A percentile compares a stretch with the other conserved stretches of the same genome.
phyloP scores from a whole-genome alignment of 2,329 filamentous ascomycete species.

The Phaeosphaeriaceae sp. region DNA sequence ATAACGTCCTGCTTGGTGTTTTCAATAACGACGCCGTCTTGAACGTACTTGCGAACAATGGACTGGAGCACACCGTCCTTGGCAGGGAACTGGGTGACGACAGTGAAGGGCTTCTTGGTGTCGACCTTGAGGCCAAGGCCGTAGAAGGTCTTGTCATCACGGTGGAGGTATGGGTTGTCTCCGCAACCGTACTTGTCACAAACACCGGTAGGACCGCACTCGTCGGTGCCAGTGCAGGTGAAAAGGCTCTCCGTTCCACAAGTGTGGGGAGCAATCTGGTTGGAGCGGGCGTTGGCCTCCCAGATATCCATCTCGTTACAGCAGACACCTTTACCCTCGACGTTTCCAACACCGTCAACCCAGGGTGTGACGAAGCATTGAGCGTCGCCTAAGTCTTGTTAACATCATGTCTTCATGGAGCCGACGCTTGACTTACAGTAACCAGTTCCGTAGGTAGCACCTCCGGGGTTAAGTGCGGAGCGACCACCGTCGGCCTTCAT shows the following conservation, averaged over 20 bases:
- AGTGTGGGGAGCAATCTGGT: slow-evolving; percentile 58
- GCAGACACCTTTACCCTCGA: slow-evolving; percentile 57
- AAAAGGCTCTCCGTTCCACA: slow-evolving; percentile 57
- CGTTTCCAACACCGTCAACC: slow-evolving; percentile 50
- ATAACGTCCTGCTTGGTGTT: slow-evolving; percentile 57
- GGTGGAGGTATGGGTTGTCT: slow-evolving; percentile 42
- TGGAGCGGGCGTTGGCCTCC: slow-evolving; percentile 61
- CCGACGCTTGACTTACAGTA: slow-evolving; percentile 50
- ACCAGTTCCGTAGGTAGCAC: slow-evolving; percentile 68
- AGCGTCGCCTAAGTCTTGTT: slow-evolving; percentile 26
- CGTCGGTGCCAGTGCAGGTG: slow-evolving; percentile 48
- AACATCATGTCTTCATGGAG: too few relatives aligned
- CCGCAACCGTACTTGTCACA: slow-evolving; percentile 49
- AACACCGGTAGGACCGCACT: slow-evolving; percentile 45
- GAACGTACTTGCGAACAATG: slow-evolving; percentile 72
- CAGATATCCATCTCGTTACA: slow-evolving; percentile 66
- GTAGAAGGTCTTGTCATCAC: slow-evolving; percentile 37
- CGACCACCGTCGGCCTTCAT: slow-evolving; percentile 49
- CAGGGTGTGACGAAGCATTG: slow-evolving; percentile 56
- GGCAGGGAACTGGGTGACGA: slow-evolving; percentile 73
- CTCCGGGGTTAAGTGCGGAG: slow-evolving; percentile 53
- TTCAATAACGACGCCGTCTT: slow-evolving; percentile 66
- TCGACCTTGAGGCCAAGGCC: slow-evolving; percentile 58
- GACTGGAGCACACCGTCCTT: slow-evolving; percentile 65
- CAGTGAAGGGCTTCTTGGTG: slow-evolving; percentile 67